A percentile compares a stretch with the other conserved stretches of the same genome.
Conservation (phyloP, 2,329 filamentous ascomycete species). For the Scedosporium dehoogii region DNA sequence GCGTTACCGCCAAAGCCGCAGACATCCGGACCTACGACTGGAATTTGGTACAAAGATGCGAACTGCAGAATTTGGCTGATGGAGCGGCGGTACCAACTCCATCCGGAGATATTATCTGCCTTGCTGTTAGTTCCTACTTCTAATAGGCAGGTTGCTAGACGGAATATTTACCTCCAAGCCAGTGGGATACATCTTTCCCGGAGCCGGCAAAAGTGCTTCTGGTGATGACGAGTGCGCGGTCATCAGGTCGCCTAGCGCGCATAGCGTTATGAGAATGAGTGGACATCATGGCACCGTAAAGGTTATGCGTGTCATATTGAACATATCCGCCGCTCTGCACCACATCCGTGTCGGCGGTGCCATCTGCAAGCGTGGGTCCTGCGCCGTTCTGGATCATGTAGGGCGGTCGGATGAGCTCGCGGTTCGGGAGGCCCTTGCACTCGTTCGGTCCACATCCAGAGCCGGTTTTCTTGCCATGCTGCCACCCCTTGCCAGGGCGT, state of each 20-base stretch:
- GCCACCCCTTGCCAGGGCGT: conserved; percentile 10
- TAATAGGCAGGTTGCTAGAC: conserved; percentile 26
- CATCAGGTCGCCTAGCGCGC: conserved; percentile 49
- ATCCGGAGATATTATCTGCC: conserved; percentile 27
- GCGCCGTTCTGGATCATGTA: conserved; percentile 19
- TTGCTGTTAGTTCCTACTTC: conserved; percentile 32
- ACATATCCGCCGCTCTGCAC: conserved; percentile 56
- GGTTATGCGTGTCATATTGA: conserved; percentile 68
- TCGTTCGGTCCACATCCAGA: conserved; percentile 14
- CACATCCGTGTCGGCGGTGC: conserved; percentile 57
- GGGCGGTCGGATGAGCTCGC: conserved; percentile 14
- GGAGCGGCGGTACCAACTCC: conserved; percentile 47
- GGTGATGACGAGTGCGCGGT: conserved; percentile 63
- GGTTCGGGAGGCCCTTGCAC: conserved; percentile 16
- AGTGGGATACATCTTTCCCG: conserved; percentile 52
- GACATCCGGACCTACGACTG: conserved; percentile 62
- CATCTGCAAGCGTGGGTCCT: conserved; percentile 34
- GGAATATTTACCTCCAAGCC: conserved; percentile 49
- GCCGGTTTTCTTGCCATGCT: conserved; percentile 13
- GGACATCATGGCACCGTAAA: conserved; percentile 72
- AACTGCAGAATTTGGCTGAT: conserved; percentile 53
- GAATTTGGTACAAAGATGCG: conserved; percentile 55
- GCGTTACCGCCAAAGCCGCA: conserved; percentile 64
- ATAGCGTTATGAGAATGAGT: conserved; percentile 54
- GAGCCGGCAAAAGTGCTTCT: conserved; percentile 67